These are phyloP conservation scores for Tripterygium wilfordii DNA, from an alignment of 177 flowering plant genomes.

Conservation along the genomic window DNA sequence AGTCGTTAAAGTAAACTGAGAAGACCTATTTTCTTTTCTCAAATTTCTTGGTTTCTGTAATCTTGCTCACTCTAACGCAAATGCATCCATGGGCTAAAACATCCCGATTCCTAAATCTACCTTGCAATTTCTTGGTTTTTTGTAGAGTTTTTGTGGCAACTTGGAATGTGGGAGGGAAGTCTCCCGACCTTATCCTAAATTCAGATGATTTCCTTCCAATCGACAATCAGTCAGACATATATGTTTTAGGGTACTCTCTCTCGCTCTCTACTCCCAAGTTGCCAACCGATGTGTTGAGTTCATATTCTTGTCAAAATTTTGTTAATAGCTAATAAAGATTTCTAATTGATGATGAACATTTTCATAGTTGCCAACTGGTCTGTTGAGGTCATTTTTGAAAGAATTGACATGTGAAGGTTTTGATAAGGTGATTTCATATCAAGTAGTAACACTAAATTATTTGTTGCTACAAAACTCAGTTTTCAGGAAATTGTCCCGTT, in stretches of 20 bases:
- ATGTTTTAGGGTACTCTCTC: slow-evolving; percentile 60
- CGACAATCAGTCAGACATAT: slow-evolving; percentile 50
- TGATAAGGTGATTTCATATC: no score
- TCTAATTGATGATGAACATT: no score
- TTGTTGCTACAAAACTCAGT: slow-evolving; percentile 28
- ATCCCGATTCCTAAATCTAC: background rate
- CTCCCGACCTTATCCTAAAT: slow-evolving; percentile 49
- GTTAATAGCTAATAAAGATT: no score
- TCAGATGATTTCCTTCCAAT: slow-evolving; percentile 55
- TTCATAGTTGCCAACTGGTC: no score
- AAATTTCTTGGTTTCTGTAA: background rate
- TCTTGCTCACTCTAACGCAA: background rate
- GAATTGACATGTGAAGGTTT: no score
- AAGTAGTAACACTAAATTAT: no score
- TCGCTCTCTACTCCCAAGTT: slow-evolving; percentile 4
- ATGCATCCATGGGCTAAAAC: background rate
- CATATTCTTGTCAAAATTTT: no score
- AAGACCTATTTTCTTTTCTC: background rate
- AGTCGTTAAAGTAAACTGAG: slow-evolving; percentile 22
- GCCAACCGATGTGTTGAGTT: no score
- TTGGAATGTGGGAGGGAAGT: slow-evolving; percentile 83
- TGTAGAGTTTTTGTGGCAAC: slow-evolving; percentile 68
- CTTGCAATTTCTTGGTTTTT: background rate
- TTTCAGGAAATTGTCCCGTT: slow-evolving; percentile 80
- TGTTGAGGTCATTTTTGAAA: background rate